Evolutionary conservation across 148 eudicot species (phyloP).

Genomic region (Salicornia ramosissima): DNA sequence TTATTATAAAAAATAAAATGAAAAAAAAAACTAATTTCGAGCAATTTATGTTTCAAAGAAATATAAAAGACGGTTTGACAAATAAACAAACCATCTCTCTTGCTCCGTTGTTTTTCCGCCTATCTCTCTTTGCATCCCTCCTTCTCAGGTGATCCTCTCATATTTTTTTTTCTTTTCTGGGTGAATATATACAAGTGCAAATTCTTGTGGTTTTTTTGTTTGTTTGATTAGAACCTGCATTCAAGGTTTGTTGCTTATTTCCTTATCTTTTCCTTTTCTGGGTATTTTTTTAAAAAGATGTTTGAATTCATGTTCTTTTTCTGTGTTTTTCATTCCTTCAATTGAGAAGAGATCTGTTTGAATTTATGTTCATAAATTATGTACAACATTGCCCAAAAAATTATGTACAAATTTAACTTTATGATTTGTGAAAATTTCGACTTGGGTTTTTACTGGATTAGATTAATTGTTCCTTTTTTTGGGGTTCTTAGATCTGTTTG

Average conservation of each 20-base stretch:
- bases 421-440: not conserved
- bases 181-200: not conserved
- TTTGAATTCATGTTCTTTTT: not conserved
- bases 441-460: not conserved
- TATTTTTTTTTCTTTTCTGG: not conserved
- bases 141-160: constrained; percentile 23
- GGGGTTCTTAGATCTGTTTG: not conserved
- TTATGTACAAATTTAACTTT: not conserved
- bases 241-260: not conserved
- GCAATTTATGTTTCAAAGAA: not conserved
- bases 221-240: constrained; percentile 2
- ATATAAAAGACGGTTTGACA: not conserved
- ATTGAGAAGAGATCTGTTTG: not conserved
- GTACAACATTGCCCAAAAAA: not conserved
- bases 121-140: constrained; percentile 5
- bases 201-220: not conserved
- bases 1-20: too few species aligned
- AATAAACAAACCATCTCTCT: constrained; percentile 15
- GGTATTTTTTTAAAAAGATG: not conserved
- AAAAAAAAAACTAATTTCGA: too few species aligned
- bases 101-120: constrained; percentile 11
- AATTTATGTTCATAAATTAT: not conserved
- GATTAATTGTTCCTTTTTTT: not conserved
- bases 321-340: too few species aligned
- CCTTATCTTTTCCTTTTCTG: too few species aligned